Evolutionary conservation across 73 alveolate genomes (phyloP).

Genomic region (Urostyla sp.): DNA sequence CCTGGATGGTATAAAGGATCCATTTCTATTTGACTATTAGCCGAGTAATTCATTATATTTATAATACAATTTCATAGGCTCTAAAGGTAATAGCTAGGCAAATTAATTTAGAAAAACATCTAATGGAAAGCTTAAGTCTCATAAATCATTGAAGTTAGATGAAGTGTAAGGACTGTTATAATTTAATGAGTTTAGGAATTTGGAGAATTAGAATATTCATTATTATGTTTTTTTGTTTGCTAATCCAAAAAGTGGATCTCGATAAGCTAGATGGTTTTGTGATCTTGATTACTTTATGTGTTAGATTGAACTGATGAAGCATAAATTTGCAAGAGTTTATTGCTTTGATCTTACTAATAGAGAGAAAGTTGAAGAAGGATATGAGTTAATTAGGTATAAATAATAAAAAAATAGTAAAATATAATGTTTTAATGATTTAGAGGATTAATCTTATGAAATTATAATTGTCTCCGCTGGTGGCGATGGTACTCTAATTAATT

Average conservation of each 20-base stretch:
- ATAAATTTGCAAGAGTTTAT: neutral
- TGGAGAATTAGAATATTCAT: too few relatives aligned
- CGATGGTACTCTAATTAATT: conserved; percentile 73
- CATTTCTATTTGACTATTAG: too few relatives aligned
- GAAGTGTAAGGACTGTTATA: too few relatives aligned
- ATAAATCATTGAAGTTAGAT: too few relatives aligned
- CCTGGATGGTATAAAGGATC: too few relatives aligned
- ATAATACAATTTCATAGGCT: too few relatives aligned
- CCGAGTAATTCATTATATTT: too few relatives aligned
- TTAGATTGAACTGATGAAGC: neutral
- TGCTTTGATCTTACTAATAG: neutral
- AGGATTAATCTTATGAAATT: neutral
- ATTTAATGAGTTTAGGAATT: too few relatives aligned
- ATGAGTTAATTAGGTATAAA: neutral
- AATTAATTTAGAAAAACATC: too few relatives aligned
- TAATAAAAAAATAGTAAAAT: neutral
- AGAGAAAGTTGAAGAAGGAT: neutral
- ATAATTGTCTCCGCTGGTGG: conserved; percentile 77
- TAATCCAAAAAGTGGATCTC: conserved; percentile 52
- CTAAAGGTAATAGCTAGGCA: too few relatives aligned
- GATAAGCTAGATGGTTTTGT: conserved; percentile 17
- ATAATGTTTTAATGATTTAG: neutral
- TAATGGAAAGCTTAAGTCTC: too few relatives aligned
- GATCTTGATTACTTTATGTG: neutral
- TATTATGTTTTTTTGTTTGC: conserved; percentile 30